phyloP scores from a whole-genome alignment of 139 green algal genomes.

The Deuterostichococcus epilithicus region DNA sequence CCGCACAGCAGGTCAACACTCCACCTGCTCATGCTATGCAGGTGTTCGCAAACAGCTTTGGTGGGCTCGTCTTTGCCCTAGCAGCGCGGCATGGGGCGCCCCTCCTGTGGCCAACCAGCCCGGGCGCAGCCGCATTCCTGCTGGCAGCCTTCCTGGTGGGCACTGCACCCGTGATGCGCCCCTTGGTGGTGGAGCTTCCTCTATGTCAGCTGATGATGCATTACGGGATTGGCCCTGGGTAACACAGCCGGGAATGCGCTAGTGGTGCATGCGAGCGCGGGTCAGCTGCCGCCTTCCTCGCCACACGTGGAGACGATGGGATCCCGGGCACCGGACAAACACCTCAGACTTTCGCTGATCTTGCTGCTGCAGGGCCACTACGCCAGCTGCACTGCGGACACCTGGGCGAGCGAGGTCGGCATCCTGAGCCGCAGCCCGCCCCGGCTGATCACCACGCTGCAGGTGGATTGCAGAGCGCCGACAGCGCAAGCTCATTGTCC shows the following conservation, averaged over 20 bases:
- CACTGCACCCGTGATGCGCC: neutral
- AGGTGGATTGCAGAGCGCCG: neutral
- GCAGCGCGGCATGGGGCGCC: neutral
- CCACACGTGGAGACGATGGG: no score
- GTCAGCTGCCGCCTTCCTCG: no score
- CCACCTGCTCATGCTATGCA: no score
- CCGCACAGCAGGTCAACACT: no score
- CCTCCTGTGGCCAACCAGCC: no score
- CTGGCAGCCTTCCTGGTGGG: constrained; percentile 11
- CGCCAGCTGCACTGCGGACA: constrained; percentile 86
- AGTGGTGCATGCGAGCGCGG: no score
- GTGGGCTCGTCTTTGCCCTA: constrained; percentile 7
- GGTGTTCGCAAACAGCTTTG: constrained; percentile 29
- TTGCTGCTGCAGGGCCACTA: constrained; percentile 45
- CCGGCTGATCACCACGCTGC: constrained; percentile 73
- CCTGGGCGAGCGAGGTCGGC: constrained; percentile 86
- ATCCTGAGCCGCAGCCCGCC: constrained; percentile 55
- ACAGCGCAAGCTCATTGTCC: neutral
- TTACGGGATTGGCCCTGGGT: no score
- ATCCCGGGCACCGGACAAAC: no score
- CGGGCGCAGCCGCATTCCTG: neutral
- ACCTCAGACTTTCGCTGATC: neutral
- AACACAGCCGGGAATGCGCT: no score
- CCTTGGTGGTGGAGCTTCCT: neutral
- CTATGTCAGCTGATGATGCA: neutral